Percentiles rank a stretch among this genome's conserved stretches.
Evolutionary conservation across 2,329 filamentous ascomycete species (phyloP).

Genomic region (Zasmidium cellare): DNA sequence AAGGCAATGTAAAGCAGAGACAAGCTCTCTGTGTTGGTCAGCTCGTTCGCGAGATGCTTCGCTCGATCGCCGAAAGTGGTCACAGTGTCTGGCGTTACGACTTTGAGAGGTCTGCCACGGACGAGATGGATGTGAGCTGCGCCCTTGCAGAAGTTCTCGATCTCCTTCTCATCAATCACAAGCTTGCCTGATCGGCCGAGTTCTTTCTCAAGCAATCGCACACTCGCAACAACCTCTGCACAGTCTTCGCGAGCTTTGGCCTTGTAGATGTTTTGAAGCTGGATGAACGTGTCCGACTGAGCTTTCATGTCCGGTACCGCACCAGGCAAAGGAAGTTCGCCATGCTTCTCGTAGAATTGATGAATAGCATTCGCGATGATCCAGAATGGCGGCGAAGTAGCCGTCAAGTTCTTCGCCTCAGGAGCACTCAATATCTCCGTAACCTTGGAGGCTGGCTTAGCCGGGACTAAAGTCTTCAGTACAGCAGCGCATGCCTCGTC

Average conservation of each 20-base stretch:
- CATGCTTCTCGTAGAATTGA: conserved; percentile 71
- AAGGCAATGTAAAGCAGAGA: conserved; percentile 53
- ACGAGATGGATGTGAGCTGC: conserved; percentile 90
- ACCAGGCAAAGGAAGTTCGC: conserved; percentile 78
- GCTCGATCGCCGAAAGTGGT: conserved; percentile 41
- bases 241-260: conserved; percentile 77
- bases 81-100: conserved; percentile 43
- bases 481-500: conserved; percentile 88
- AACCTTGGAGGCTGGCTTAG: conserved; percentile 67
- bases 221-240: conserved; percentile 68
- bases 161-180: conserved; percentile 66
- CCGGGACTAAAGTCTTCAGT: conserved; percentile 76
- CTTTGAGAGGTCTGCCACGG: conserved; percentile 59
- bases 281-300: conserved; percentile 83
- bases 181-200: conserved; percentile 43
- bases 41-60: conserved; percentile 46
- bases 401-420: conserved; percentile 52
- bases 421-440: conserved; percentile 76
- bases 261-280: conserved; percentile 92
- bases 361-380: conserved; percentile 78
- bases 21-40: conserved; percentile 47
- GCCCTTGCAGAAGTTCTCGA: conserved; percentile 94
- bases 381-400: conserved; percentile 73
- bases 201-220: conserved; percentile 57
- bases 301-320: conserved; percentile 97